phyloP scores from a whole-genome alignment of 768 basidiomycete genomes.

The Termitomyces sp. region DNA sequence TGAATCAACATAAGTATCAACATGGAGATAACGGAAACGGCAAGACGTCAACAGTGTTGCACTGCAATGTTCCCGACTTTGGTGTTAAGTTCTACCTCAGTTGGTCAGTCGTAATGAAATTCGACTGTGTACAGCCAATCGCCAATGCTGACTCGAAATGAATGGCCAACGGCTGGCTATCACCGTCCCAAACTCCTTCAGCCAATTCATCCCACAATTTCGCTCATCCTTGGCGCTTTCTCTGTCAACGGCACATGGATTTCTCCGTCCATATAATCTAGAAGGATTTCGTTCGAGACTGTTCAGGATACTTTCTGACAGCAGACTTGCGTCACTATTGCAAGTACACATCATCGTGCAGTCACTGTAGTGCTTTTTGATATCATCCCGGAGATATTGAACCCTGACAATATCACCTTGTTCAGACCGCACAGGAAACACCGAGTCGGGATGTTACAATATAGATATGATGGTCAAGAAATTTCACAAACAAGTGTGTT shows the following conservation, averaged over 20 bases:
- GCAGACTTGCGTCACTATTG: not conserved
- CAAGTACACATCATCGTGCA: not conserved
- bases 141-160: not conserved
- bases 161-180: not conserved
- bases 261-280: not conserved
- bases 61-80: constrained; percentile 23
- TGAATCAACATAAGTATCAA: constrained; percentile 13
- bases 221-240: not conserved
- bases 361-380: not conserved
- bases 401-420: not conserved
- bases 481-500: not conserved
- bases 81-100: constrained; percentile 23
- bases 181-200: not conserved
- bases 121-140: constrained; percentile 18
- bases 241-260: not conserved
- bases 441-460: not conserved
- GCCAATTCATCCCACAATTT: not conserved
- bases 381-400: not conserved
- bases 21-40: constrained; percentile 23
- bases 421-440: not conserved
- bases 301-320: not conserved
- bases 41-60: not conserved
- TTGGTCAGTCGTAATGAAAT: constrained; percentile 10
- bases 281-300: not conserved
- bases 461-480: not conserved